phyloP scores from a whole-genome alignment of 139 green algal species.

The Ettlia oleoabundans region DNA sequence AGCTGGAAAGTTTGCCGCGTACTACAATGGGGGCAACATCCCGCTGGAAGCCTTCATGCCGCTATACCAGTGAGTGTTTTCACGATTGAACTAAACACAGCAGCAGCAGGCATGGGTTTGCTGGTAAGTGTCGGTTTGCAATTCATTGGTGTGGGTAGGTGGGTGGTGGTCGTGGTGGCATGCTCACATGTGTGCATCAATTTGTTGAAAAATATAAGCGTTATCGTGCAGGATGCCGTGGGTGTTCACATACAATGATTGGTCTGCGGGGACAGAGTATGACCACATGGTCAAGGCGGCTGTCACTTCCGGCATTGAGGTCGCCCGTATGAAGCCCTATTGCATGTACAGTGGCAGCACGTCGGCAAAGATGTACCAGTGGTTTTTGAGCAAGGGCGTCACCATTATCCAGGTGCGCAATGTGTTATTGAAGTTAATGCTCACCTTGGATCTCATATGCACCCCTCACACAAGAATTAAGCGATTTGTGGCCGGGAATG shows the following conservation, averaged over 20 bases:
- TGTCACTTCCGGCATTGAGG: neutral
- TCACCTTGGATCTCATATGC: too few relatives aligned
- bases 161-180: too few relatives aligned
- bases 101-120: neutral
- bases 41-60: constrained; percentile 24
- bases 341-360: constrained; percentile 26
- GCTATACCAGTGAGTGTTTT: neutral
- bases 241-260: constrained; percentile 35
- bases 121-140: neutral
- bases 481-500: neutral
- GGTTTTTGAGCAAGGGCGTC: neutral
- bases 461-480: too few relatives aligned
- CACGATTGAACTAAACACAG: neutral
- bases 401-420: constrained; percentile 27
- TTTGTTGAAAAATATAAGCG: too few relatives aligned
- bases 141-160: too few relatives aligned
- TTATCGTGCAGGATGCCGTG: constrained; percentile 32
- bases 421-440: too few relatives aligned
- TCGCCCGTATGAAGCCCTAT: constrained; percentile 17
- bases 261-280: constrained; percentile 23
- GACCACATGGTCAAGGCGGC: constrained; percentile 28
- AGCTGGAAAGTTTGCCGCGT: neutral
- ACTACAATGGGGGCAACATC: constrained; percentile 34
- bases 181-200: too few relatives aligned
- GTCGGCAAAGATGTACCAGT: constrained; percentile 5